These are phyloP conservation scores for Hemisphaericaspora nanyangensis DNA, from an alignment of 805 yeast species.

Conservation along the genomic window DNA sequence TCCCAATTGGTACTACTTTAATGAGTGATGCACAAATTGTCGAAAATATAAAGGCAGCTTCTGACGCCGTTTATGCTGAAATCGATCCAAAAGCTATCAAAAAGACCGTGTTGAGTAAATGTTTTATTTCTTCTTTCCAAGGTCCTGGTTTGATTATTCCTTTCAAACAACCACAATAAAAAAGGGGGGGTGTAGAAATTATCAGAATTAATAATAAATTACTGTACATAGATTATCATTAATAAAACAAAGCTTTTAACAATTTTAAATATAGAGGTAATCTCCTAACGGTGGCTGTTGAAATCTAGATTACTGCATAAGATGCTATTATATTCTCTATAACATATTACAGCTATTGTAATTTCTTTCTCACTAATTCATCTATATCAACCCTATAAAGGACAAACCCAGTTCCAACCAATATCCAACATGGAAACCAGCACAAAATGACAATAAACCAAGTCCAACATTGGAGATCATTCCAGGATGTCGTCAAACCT, in stretches of 20 bases:
- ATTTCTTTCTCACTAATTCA: not conserved
- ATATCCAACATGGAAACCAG: slow-evolving; percentile 82
- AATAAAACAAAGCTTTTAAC: too few species aligned
- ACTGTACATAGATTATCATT: too few species aligned
- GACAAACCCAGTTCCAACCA: slow-evolving; percentile 14
- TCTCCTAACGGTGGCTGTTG: too few species aligned
- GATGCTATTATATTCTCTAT: too few species aligned
- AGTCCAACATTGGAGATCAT: slow-evolving; percentile 75
- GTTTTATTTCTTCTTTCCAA: slow-evolving; percentile 63
- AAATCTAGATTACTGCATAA: too few species aligned
- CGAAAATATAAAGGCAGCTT: slow-evolving; percentile 64
- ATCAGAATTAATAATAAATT: too few species aligned
- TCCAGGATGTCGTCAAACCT: slow-evolving; percentile 61
- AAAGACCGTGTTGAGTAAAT: slow-evolving; percentile 68
- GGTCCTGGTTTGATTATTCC: slow-evolving; percentile 77
- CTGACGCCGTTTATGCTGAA: slow-evolving; percentile 49
- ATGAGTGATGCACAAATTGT: slow-evolving; percentile 76
- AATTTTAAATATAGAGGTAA: too few species aligned
- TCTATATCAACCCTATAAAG: not conserved
- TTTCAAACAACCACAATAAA: too few species aligned
- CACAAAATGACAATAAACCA: slow-evolving; percentile 71
- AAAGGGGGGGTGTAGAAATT: too few species aligned
- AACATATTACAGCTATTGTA: not conserved
- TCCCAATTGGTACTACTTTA: slow-evolving; percentile 74
- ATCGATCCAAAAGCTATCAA: slow-evolving; percentile 49